Evolutionary conservation across 768 basidiomycete species (phyloP), one percentile per base, ranked within the genome.

Genomic region (Tricholoma matsutake): DNA sequence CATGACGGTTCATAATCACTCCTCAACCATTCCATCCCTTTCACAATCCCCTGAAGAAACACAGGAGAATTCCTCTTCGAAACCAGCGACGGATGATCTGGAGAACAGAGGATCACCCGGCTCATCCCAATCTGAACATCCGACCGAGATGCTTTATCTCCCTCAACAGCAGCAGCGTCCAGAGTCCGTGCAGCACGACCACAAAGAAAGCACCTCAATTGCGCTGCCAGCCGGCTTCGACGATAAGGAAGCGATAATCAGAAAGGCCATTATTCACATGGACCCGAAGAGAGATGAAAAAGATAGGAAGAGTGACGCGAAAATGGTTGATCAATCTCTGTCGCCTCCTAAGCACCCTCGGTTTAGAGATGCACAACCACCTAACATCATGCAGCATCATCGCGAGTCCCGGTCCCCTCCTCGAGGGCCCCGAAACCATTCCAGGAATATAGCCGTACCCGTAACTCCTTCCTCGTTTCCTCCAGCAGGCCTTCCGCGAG

Each of bases 381-480:
- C 64, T 8, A 62, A 58, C 6, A 45, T 54, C 4, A 43, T 61
- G 60, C 62, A 68, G 47, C 66, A 67, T 11, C 65, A 63, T 54
- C 68, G 70, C 35, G 20, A 54, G 39, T 65, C 71, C 35, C 75
- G 74, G 31, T 78, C 78, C 4, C 79, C 79, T 10, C 78, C 79
- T 18, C 72, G 76, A 58, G 79, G 76, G 1, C 79, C 79, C 45
- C 76, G 77, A 22, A 68, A 65, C 51, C 66, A 73, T 56, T 45
- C 65, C n/a, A 67, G 62, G 54, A 61, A 62, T 31, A 60, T 64
- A 53, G 56, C 59, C 6, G 63, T 62, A 14, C 67, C 68, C 13
- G 60, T 65, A 10, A 61, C 64, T 47, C 63, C 66, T 16, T 61
- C 67, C 28, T 59, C 69, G 8, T 58, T 62, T 29, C 56, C 65